A percentile compares a stretch with the other conserved stretches of the same genome.
Conservation (phyloP, 768 basidiomycete genomes). For the Xanthoconium purpureum region DNA sequence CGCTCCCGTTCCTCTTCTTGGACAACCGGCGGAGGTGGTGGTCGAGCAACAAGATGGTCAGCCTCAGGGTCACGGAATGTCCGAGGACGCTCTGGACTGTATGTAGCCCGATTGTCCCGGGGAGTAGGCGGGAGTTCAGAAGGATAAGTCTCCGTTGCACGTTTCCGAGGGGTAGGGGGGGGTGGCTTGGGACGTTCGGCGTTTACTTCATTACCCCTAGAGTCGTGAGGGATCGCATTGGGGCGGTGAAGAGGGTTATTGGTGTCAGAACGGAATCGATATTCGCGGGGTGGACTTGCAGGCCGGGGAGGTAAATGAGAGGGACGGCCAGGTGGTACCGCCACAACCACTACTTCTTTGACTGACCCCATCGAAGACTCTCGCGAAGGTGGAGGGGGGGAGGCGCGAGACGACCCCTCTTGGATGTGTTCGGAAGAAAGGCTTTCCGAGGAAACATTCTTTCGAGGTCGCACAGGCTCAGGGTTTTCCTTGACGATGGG, state of each 20-base stretch:
- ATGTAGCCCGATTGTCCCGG: constrained; percentile 8
- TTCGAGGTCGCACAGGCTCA: constrained; percentile 5
- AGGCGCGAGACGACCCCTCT: constrained; percentile 20
- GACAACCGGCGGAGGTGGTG: neutral
- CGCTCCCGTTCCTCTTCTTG: constrained; percentile 12
- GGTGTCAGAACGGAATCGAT: constrained; percentile 4
- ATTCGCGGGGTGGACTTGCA: constrained; percentile 15
- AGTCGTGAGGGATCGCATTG: neutral
- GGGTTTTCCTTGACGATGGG: constrained; percentile 22
- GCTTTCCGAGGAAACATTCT: constrained; percentile 18
- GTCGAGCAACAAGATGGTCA: constrained; percentile 3
- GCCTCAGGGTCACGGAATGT: constrained; percentile 7
- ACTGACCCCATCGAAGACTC: constrained; percentile 27
- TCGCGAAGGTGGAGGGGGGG: constrained; percentile 30
- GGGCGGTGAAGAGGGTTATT: constrained; percentile 1
- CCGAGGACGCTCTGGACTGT: constrained; percentile 10
- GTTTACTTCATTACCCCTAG: constrained; percentile 1
- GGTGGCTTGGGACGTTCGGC: constrained; percentile 6
- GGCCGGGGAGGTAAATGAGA: constrained; percentile 25
- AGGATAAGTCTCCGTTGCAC: constrained; percentile 3
- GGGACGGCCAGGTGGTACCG: constrained; percentile 3
- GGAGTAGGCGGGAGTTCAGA: constrained; percentile 3
- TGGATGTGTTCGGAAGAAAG: constrained; percentile 6
- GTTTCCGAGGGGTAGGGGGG: constrained; percentile 11
- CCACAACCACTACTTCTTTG: constrained; percentile 4